These are phyloP conservation scores for Silene vulgaris DNA, from an alignment of 179 eudicot species.

Conservation along the genomic window DNA sequence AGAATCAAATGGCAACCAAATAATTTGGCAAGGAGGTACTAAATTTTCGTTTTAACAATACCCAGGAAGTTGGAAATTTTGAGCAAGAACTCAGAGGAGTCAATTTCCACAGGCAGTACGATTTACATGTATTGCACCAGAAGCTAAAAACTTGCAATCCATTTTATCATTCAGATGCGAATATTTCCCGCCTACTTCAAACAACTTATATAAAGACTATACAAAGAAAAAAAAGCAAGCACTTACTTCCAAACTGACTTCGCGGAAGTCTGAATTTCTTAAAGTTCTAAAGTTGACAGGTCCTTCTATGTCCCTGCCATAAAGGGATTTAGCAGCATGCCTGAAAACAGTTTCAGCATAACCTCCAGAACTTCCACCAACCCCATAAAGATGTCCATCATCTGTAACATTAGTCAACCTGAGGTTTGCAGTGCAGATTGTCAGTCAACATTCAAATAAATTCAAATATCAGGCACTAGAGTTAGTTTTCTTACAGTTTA, in stretches of 20 bases:
- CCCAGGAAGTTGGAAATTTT: not conserved
- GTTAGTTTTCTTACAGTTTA: slow-evolving; percentile 47
- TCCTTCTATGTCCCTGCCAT: slow-evolving; percentile 62
- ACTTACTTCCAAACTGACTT: slow-evolving; percentile 77
- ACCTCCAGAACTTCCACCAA: slow-evolving; percentile 90
- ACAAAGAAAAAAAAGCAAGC: slow-evolving; percentile 9
- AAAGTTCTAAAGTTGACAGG: slow-evolving; percentile 60
- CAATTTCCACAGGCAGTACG: not conserved
- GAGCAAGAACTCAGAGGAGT: not conserved
- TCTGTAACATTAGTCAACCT: slow-evolving; percentile 83
- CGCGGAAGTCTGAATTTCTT: slow-evolving; percentile 79
- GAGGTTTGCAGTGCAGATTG: slow-evolving; percentile 8
- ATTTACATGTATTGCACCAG: not conserved
- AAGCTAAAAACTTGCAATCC: not conserved
- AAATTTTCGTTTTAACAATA: too few species aligned
- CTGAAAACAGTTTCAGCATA: slow-evolving; percentile 82
- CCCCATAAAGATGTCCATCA: slow-evolving; percentile 74
- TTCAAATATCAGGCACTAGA: slow-evolving; percentile 1
- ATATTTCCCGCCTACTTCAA: not conserved
- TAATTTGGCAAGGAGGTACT: too few species aligned
- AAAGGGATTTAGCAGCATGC: slow-evolving; percentile 65
- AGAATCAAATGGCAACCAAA: too few species aligned
- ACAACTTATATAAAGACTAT: not conserved
- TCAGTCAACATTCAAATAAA: slow-evolving; percentile 9
- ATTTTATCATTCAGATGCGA: not conserved